These are phyloP conservation scores for Vitis rotundifolia DNA, from an alignment of 164 flowering plant species.

Conservation along the genomic window DNA sequence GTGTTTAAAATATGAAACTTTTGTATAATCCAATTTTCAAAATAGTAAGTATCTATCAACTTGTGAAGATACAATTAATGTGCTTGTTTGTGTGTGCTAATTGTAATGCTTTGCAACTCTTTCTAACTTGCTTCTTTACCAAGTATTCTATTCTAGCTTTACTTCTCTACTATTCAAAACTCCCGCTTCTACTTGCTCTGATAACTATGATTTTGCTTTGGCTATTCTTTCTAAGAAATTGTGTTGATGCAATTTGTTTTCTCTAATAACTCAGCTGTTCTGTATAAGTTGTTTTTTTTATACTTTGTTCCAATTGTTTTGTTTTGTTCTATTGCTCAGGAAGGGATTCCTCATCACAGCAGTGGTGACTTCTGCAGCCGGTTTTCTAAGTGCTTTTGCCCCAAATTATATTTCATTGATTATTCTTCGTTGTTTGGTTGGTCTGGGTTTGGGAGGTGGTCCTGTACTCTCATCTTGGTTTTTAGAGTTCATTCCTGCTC, in stretches of 20 bases:
- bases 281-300: background rate
- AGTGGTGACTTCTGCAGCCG: constrained; percentile 58
- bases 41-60: too few species aligned
- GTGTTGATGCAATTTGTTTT: background rate
- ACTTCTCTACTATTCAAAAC: too few species aligned
- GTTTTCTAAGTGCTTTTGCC: constrained; percentile 64
- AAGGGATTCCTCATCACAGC: constrained; percentile 76
- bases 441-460: constrained; percentile 88
- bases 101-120: too few species aligned
- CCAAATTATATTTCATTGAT: constrained; percentile 65
- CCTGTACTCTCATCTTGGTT: constrained; percentile 86
- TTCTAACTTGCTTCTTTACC: too few species aligned
- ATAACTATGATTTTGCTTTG: background rate
- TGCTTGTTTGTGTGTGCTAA: too few species aligned
- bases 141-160: too few species aligned
- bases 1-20: too few species aligned
- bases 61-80: too few species aligned
- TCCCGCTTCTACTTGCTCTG: too few species aligned
- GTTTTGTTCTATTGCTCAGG: constrained; percentile 35
- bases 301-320: background rate
- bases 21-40: too few species aligned
- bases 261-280: background rate
- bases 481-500: constrained; percentile 83
- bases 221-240: background rate
- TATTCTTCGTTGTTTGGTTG: constrained; percentile 67